Conservation (phyloP, 2,329 filamentous ascomycete species). For the Ambrosiella cleistominuta region DNA sequence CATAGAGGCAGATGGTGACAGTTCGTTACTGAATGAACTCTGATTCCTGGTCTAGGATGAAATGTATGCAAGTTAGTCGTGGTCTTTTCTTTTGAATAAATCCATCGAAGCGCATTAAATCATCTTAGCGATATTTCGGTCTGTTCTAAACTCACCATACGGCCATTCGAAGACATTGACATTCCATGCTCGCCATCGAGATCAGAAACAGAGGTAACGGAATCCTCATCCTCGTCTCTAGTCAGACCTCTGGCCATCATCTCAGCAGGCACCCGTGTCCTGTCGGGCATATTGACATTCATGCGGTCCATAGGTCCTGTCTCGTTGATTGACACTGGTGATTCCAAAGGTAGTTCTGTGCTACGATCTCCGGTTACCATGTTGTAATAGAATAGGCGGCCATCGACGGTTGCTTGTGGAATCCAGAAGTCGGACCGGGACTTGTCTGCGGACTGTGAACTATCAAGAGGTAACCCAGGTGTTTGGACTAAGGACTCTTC, state of each 20-base stretch:
- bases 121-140: background rate
- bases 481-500: conserved; percentile 43
- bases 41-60: conserved; percentile 37
- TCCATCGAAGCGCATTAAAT: too few species aligned
- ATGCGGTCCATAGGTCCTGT: conserved; percentile 74
- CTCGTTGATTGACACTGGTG: conserved; percentile 63
- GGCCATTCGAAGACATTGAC: background rate
- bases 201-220: conserved; percentile 24
- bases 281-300: conserved; percentile 75
- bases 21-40: conserved; percentile 48
- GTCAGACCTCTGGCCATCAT: conserved; percentile 71
- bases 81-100: too few species aligned
- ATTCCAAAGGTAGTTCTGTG: conserved; percentile 86
- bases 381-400: conserved; percentile 92
- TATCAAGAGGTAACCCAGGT: conserved; percentile 50
- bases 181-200: conserved; percentile 11
- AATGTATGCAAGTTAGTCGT: background rate
- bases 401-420: conserved; percentile 86
- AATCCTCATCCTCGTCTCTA: conserved; percentile 80
- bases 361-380: conserved; percentile 90
- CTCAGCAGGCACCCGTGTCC: conserved; percentile 76
- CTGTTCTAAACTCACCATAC: background rate
- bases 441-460: conserved; percentile 41
- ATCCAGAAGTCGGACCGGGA: conserved; percentile 97
- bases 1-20: conserved; percentile 80